Evolutionary conservation across 2,329 filamentous ascomycete genomes (phyloP), one percentile per base, ranked within the genome.

Genomic region (Fusarium mexicanum): DNA sequence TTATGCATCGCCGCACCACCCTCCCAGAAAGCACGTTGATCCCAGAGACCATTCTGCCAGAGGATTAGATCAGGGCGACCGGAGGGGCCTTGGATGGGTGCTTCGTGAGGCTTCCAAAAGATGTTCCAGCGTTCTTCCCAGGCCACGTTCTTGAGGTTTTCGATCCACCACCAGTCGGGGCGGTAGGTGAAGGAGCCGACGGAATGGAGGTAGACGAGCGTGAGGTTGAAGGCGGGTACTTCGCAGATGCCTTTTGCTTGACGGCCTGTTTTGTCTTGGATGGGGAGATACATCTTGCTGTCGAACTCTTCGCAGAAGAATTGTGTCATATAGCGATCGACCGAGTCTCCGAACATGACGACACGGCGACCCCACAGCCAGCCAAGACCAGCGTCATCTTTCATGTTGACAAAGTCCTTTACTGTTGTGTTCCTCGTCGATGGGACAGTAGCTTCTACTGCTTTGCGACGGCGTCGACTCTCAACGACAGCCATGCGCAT

Each of bases 81-180:
- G 6, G 35, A 71, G 8, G 70, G 72, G 3, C 73, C 72, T 6
- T 74, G 67, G 3, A 75, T 71, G 1, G 69, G 59, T 8, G 54
- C 44, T n/a, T 75, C 37, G 3, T 69, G 69, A 8, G 69, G 73
- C 3, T 58, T 71, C 73, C 72, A 75, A 31, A 67, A 48, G 9
- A 61, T 70, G 8, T 73, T 53, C 66, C 69, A 75, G 2, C 71
- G 47, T 31, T 74, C 71, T 51, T 74, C 72, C 61, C 65, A 74
- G 0, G 72, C 61, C 3, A 75, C 61, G 9, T 68, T 43, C 26
- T 75, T 73, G 26, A 75, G 60, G 11, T 72, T 67, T 4, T 73
- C 40, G 8, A 75, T 75, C 73, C 72, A 75, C 73, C 73, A 75
- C 73, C 73, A 75, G 47, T 75, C 58, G 1, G 73, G 73, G 17